Percentiles rank a stretch among this genome's conserved stretches.
phyloP scores from a whole-genome alignment of 2,329 filamentous ascomycete species.

The Decorospora gaudefroyi region DNA sequence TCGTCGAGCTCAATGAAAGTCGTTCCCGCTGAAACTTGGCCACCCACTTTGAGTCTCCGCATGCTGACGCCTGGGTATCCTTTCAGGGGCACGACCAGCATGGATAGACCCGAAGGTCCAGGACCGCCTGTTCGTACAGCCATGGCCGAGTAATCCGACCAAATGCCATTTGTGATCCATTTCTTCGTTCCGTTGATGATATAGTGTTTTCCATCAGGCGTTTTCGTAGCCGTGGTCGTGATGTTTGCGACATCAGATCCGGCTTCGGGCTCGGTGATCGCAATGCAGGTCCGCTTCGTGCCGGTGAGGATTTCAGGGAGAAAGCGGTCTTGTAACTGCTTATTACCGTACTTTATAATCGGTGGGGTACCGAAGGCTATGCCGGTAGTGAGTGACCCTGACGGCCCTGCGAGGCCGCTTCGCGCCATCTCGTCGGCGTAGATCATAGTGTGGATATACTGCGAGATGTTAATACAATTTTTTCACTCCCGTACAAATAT shows the following conservation, averaged over 20 bases:
- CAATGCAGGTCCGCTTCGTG: constrained; percentile 71
- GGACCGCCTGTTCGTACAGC: constrained; percentile 73
- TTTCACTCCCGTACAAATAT: too few relatives aligned
- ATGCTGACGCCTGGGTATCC: constrained; percentile 68
- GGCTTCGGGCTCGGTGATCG: constrained; percentile 76
- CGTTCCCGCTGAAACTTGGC: constrained; percentile 68
- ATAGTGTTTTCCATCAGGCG: constrained; percentile 66
- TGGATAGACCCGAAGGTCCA: constrained; percentile 64
- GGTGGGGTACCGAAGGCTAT: constrained; percentile 74
- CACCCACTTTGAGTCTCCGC: constrained; percentile 68
- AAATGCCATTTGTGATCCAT: constrained; percentile 66
- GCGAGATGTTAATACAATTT: too few relatives aligned
- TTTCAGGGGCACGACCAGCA: constrained; percentile 73
- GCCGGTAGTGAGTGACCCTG: constrained; percentile 68
- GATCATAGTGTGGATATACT: constrained; percentile 71
- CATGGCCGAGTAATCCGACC: constrained; percentile 70
- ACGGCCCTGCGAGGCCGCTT: constrained; percentile 66
- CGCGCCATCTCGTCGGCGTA: constrained; percentile 73
- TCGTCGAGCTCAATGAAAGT: constrained; percentile 78
- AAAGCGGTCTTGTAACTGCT: constrained; percentile 68
- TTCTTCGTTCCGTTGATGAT: constrained; percentile 78
- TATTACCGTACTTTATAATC: constrained; percentile 69
- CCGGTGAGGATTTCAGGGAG: constrained; percentile 70
- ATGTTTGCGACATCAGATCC: constrained; percentile 77
- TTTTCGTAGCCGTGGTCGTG: constrained; percentile 67